These are phyloP conservation scores for Helianthus tuberosus DNA, from an alignment of 129 eudicot genomes.

Conservation along the genomic window DNA sequence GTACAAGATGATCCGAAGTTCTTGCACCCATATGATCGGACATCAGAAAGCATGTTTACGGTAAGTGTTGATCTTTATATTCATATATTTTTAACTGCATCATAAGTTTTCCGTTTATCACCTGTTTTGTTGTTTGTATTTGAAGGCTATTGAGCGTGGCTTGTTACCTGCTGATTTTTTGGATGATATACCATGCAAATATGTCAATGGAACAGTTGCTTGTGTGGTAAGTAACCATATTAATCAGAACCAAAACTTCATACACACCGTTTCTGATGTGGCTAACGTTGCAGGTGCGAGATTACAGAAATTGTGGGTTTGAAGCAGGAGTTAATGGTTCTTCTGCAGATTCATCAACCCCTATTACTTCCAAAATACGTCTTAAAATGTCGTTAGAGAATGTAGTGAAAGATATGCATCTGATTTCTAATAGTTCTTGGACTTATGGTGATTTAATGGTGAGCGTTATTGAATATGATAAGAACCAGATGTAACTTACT, in stretches of 20 bases:
- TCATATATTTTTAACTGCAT: background rate
- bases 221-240: conserved; percentile 66
- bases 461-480: conserved; percentile 31
- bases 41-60: conserved; percentile 77
- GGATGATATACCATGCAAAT: conserved; percentile 95
- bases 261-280: background rate
- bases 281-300: conserved; percentile 63
- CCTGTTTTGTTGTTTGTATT: conserved; percentile 13
- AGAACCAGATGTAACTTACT: background rate
- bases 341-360: conserved; percentile 45
- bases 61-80: conserved; percentile 44
- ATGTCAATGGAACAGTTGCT: conserved; percentile 62
- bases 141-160: conserved; percentile 94
- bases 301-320: conserved; percentile 62
- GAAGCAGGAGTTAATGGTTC: conserved; percentile 53
- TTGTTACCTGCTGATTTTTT: conserved; percentile 79
- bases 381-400: conserved; percentile 93
- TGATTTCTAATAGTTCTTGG: conserved; percentile 79
- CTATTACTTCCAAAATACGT: conserved; percentile 53
- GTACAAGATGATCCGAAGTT: conserved; percentile 63
- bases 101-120: conserved; percentile 2
- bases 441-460: conserved; percentile 98
- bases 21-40: conserved; percentile 81
- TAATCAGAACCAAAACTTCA: background rate
- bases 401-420: conserved; percentile 87